Evolutionary conservation across 768 basidiomycete genomes (phyloP).

Genomic region (Agaricus sinodeliciosus): DNA sequence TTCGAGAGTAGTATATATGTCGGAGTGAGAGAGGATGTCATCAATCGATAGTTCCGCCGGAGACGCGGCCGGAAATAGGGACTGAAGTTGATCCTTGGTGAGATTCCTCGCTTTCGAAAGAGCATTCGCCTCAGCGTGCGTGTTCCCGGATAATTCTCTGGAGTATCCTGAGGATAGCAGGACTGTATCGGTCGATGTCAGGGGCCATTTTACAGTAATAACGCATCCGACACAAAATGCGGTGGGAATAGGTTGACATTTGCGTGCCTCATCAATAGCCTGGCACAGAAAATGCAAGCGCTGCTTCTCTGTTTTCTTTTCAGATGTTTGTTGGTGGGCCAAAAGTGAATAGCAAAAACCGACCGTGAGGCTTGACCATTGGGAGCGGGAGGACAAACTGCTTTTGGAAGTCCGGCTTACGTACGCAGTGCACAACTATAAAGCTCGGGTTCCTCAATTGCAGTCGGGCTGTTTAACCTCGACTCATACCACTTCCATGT

Average conservation of each 20-base stretch:
- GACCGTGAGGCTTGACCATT: constrained; percentile 7
- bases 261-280: constrained; percentile 66
- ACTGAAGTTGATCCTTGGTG: constrained; percentile 34
- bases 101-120: constrained; percentile 60
- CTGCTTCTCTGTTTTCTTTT: constrained; percentile 7
- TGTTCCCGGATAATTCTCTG: constrained; percentile 87
- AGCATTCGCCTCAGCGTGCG: constrained; percentile 96
- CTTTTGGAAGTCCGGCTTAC: constrained; percentile 12
- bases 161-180: constrained; percentile 81
- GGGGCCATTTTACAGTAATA: constrained; percentile 45
- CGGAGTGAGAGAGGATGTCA: constrained; percentile 50
- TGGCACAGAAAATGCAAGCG: constrained; percentile 43
- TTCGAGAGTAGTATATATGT: constrained; percentile 94
- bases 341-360: neutral
- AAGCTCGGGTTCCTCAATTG: constrained; percentile 11
- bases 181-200: constrained; percentile 30
- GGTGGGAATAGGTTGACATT: constrained; percentile 60
- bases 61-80: constrained; percentile 31
- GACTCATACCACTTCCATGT: constrained; percentile 32
- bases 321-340: neutral
- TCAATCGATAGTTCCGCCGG: constrained; percentile 29
- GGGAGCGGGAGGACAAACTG: neutral
- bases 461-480: constrained; percentile 10
- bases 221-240: constrained; percentile 94
- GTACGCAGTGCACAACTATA: constrained; percentile 11